A percentile compares a stretch with the other conserved stretches of the same genome.
phyloP scores from a whole-genome alignment of 1,139 yeast genomes.

The Taiozyma sp. region DNA sequence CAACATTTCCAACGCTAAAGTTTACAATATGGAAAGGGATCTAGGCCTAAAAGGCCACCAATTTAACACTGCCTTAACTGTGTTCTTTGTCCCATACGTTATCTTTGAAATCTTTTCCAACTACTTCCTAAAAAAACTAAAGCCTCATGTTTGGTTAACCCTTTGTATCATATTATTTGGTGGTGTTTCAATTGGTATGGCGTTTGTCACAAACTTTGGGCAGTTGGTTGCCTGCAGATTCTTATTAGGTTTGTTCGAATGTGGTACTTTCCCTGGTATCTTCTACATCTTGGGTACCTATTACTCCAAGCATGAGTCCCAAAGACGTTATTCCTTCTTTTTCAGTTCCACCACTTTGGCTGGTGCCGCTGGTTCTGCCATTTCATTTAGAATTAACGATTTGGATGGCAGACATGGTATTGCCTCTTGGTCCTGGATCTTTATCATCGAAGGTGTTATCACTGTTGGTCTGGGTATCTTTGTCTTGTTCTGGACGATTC shows the following conservation, averaged over 20 bases:
- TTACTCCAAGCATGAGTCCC: conserved; percentile 38
- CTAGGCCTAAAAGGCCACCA: conserved; percentile 44
- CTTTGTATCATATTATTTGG: conserved; percentile 34
- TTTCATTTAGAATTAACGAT: conserved; percentile 57
- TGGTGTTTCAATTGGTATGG: conserved; percentile 43
- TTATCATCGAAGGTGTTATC: conserved; percentile 51
- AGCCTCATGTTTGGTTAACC: conserved; percentile 42
- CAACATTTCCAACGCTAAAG: conserved; percentile 49
- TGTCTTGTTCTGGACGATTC: conserved; percentile 57
- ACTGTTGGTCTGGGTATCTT: conserved; percentile 56
- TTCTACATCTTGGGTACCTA: conserved; percentile 37
- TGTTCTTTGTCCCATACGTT: conserved; percentile 36
- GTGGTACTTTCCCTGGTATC: conserved; percentile 51
- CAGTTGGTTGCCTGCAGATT: conserved; percentile 44
- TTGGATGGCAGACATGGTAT: conserved; percentile 45
- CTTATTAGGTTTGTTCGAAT: conserved; percentile 50
- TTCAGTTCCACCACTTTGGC: conserved; percentile 26
- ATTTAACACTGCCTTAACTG: conserved; percentile 30
- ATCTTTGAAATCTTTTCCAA: conserved; percentile 50
- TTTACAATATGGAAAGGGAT: conserved; percentile 35
- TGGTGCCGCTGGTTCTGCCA: conserved; percentile 11
- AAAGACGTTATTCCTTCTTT: conserved; percentile 34
- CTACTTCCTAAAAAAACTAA: conserved; percentile 44
- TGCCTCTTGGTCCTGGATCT: conserved; percentile 59
- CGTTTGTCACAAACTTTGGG: conserved; percentile 40